These are phyloP conservation scores for Nakazawaea populi DNA, from an alignment of 805 yeast species.

Conservation along the genomic window DNA sequence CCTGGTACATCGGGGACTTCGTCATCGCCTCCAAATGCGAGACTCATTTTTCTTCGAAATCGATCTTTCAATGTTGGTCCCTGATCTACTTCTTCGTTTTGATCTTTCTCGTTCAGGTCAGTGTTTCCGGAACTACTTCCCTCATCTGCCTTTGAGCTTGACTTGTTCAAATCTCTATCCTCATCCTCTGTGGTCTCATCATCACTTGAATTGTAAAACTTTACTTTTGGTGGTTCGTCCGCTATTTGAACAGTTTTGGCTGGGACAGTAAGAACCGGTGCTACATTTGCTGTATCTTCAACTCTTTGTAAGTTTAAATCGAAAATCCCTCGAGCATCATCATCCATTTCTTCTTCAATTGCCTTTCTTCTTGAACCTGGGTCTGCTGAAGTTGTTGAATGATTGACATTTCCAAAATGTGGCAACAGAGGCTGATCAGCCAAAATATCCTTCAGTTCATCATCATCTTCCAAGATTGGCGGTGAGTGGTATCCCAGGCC, in stretches of 20 bases:
- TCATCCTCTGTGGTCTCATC: conserved; percentile 22
- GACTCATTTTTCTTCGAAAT: conserved; percentile 15
- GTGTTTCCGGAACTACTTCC: conserved; percentile 10
- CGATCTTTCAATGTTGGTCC: conserved; percentile 11
- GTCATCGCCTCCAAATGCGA: conserved; percentile 8
- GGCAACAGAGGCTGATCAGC: conserved; percentile 9
- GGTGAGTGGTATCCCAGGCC: conserved; percentile 7
- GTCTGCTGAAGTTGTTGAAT: neutral
- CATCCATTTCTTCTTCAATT: conserved; percentile 10
- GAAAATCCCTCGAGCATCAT: conserved; percentile 5
- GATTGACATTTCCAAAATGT: neutral
- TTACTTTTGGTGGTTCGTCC: conserved; percentile 1
- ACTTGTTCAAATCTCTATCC: conserved; percentile 3
- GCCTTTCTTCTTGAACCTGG: conserved; percentile 1
- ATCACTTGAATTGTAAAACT: conserved; percentile 17
- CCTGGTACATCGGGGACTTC: conserved; percentile 14
- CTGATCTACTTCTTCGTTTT: neutral
- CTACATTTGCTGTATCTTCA: neutral
- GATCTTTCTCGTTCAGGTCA: neutral
- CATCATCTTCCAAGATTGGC: conserved; percentile 11
- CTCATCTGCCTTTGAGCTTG: conserved; percentile 8
- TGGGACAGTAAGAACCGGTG: neutral
- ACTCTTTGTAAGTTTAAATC: neutral
- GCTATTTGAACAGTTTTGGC: neutral
- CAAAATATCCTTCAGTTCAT: conserved; percentile 5